Evolutionary conservation across 2,329 filamentous ascomycete species (phyloP), one percentile per base, ranked within the genome.

Genomic region (Cladophialophora carrionii): DNA sequence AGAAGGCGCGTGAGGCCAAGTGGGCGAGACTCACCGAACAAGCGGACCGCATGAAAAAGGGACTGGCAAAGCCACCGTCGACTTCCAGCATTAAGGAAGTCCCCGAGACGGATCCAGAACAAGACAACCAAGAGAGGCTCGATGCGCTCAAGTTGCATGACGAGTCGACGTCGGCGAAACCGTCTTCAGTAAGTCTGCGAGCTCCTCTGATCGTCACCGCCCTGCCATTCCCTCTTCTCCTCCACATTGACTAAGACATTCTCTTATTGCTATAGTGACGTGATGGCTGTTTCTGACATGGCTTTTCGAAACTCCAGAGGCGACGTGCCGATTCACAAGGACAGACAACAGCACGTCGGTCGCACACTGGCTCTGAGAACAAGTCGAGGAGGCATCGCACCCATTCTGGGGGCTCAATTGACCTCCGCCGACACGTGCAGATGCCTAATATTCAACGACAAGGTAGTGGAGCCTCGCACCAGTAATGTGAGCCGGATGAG

Each of bases 71-170:
- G 69, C 73, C 4, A 68, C 76, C 67, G 37, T 24, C 74, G 75
- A 32, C 72, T 71, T 8, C 74, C 75, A 4, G 71, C 75, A 51
- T 74, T 76, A 41, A 77, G 75, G 67, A 72, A 73, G 58, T 82
- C 82, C 70, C 96, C 71, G 92, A 96, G 73, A 84, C 89, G 43
- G 92, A 97, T 76, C 86, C 88, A 3, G 84, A 88, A 58, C 90
- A 94, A 72, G 91, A 95, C 73, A 94, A 89, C 76, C 89, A 92
- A 78, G 91, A 93, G 80, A 86, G 92, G 72, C 84, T 98, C 71
- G 92, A 97, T 78, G 93, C 92, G 59, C 83, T 98, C 72, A 92
- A 95, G 77, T 83, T 98, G 74, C 90, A 96, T 76, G 94, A 98
- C 77, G 90, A 88, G 63, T 76, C 80, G 41, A 71, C 74, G 57